Conservation (phyloP, 768 basidiomycete species). For the Trametopsis cervina region DNA sequence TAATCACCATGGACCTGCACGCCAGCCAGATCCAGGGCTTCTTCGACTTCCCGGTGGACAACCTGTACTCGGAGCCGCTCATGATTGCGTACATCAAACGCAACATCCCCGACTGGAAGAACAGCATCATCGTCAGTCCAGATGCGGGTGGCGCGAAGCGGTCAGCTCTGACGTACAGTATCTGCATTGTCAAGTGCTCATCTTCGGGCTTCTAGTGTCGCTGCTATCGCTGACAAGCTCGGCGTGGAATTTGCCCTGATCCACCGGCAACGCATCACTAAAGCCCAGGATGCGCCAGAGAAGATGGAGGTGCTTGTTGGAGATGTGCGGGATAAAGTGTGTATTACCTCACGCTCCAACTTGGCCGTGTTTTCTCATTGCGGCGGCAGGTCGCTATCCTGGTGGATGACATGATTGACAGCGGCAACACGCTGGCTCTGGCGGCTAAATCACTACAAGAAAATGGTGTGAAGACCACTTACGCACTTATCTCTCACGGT, state of each 20-base stretch:
- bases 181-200: no score
- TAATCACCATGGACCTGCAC: constrained; percentile 99
- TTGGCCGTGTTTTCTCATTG: not conserved
- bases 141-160: constrained; percentile 99
- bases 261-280: constrained; percentile 81
- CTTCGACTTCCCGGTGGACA: constrained; percentile 98
- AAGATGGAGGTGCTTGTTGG: constrained; percentile 93
- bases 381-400: constrained; percentile 75
- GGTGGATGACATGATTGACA: constrained; percentile 99
- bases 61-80: constrained; percentile 91
- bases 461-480: constrained; percentile 80
- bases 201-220: constrained; percentile 54
- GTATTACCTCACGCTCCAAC: not conserved
- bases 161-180: constrained; percentile 45
- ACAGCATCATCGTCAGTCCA: constrained; percentile 90
- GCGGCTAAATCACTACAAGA: constrained; percentile 84
- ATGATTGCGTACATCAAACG: constrained; percentile 92
- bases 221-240: constrained; percentile 92
- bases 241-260: constrained; percentile 94
- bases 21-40: constrained; percentile 98
- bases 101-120: constrained; percentile 77
- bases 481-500: constrained; percentile 94
- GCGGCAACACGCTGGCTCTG: constrained; percentile 79
- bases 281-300: constrained; percentile 57
- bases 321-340: constrained; percentile 83